Base-by-base conservation (phyloP, 805 yeast genomes). In the Candida awuae region DNA sequence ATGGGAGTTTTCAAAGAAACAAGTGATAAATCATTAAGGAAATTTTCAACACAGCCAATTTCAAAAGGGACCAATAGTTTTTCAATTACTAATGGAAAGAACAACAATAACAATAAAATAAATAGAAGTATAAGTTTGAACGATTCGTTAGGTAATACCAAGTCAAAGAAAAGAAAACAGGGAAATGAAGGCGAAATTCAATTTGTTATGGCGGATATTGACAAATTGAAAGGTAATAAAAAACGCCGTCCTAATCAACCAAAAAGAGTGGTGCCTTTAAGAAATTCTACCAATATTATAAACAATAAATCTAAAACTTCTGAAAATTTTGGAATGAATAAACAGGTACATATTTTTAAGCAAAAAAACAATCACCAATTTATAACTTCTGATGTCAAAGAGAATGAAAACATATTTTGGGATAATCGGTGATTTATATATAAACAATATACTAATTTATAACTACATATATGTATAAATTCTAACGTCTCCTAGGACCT, bases 401-500 rank as follows among this genome's bases (percentile, higher is more conserved):
- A 25, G 12, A 25, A 25, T 13, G 28, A 25, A 25, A 25, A 25
- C 12, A n/a, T 20, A 19, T 32, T 38, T 21, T 38, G 36, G 36
- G 37, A n/a, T n/a, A n/a, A n/a, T n/a, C n/a, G n/a, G n/a, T n/a
- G n/a, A n/a, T n/a, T n/a, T n/a, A n/a, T 28, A n/a, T 15, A 13
- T n/a, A 28, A 7, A 28, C 8, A 28, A n/a, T n/a, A n/a, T n/a
- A n/a, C n/a, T 15, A 33, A 13, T 23, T 23, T 33, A 10, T 23
- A 33, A 16, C 13, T 17, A 18, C 17, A 17, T 8, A 25, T 5
- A 5, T 18, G 18, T 18, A 18, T 18, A 17, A n/a, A 32, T 13
- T n/a, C 38, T 41, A 59, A 58, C 71, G 67, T 50, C 77, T 69
- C 51, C 80, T 71, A 27, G 92, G 90, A 12, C 88, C 86, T 49